These are phyloP conservation scores for Elymus sibiricus DNA, from an alignment of 176 grass and related monocot genomes.

Conservation along the genomic window DNA sequence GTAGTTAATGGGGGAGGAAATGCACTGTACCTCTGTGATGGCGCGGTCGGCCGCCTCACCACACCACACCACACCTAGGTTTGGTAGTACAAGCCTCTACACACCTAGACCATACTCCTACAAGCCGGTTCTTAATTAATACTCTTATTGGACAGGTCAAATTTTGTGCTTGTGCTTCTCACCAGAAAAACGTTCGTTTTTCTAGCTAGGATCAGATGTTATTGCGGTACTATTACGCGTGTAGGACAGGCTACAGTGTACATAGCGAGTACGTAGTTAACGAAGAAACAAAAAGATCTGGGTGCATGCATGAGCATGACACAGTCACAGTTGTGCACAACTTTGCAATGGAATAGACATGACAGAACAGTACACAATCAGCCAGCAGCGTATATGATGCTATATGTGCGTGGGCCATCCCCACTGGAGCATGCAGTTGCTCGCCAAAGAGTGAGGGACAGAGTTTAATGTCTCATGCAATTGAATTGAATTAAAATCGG, in stretches of 20 bases:
- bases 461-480: constrained; percentile 28
- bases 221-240: too few relatives aligned
- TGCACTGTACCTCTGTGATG: constrained; percentile 43
- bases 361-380: constrained; percentile 29
- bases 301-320: constrained; percentile 13
- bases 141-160: not conserved
- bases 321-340: constrained; percentile 3
- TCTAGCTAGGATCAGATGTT: not conserved
- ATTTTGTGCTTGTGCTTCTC: not conserved
- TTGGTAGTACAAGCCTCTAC: constrained; percentile 6
- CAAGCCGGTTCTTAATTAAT: not conserved
- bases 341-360: constrained; percentile 5
- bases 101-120: not conserved
- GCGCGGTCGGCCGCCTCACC: constrained; percentile 22
- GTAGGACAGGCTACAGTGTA: too few relatives aligned
- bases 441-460: not conserved
- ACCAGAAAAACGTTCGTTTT: not conserved
- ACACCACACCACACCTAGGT: not conserved
- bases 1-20: constrained; percentile 37
- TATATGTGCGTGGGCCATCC: not conserved
- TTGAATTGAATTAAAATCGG: constrained; percentile 27
- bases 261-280: too few relatives aligned
- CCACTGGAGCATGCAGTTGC: not conserved
- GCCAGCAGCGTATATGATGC: not conserved
- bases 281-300: not conserved